A percentile compares a stretch with the other conserved stretches of the same genome.
Evolutionary conservation across 179 eudicot genomes (phyloP).

Genomic region (Silene coronaria): DNA sequence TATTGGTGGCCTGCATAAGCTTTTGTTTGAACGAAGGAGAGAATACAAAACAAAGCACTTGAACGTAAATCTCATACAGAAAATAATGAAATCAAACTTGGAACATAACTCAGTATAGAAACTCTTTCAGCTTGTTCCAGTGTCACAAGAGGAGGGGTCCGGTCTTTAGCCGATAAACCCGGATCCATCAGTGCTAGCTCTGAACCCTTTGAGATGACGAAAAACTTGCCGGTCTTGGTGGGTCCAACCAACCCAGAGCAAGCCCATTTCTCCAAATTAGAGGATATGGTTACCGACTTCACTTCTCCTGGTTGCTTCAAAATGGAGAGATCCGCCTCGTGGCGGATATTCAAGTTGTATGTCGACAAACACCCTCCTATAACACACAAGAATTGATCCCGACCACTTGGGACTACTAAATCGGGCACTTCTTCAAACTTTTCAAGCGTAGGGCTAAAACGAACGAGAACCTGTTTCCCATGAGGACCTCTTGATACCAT

Average conservation of each 20-base stretch:
- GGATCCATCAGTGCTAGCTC: slow-evolving; percentile 22
- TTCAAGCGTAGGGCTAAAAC: slow-evolving; percentile 19
- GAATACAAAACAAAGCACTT: not conserved
- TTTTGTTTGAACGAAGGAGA: not conserved
- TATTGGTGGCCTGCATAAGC: too few relatives aligned
- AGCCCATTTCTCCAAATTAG: not conserved
- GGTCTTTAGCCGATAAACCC: not conserved
- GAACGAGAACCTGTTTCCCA: slow-evolving; percentile 12
- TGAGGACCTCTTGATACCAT: slow-evolving; percentile 12
- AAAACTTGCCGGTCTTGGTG: slow-evolving; percentile 20
- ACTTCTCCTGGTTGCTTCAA: slow-evolving; percentile 23
- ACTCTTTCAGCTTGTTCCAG: slow-evolving; percentile 10
- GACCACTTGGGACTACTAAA: slow-evolving; percentile 14
- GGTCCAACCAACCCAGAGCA: slow-evolving; percentile 25
- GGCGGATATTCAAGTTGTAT: slow-evolving; percentile 14
- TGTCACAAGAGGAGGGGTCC: slow-evolving; percentile 23
- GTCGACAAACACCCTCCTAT: slow-evolving; percentile 24
- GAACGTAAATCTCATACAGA: not conserved
- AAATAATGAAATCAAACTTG: slow-evolving; percentile 29
- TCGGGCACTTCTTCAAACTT: slow-evolving; percentile 22
- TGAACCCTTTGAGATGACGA: slow-evolving; percentile 21
- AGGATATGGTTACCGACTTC: slow-evolving; percentile 1
- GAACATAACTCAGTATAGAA: slow-evolving; percentile 19
- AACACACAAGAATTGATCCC: slow-evolving; percentile 28
- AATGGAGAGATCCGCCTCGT: slow-evolving; percentile 21